Evolutionary conservation across 108 stramenopile species (phyloP), one percentile per base, ranked within the genome.

Genomic region (Discostella pseudostelligera): DNA sequence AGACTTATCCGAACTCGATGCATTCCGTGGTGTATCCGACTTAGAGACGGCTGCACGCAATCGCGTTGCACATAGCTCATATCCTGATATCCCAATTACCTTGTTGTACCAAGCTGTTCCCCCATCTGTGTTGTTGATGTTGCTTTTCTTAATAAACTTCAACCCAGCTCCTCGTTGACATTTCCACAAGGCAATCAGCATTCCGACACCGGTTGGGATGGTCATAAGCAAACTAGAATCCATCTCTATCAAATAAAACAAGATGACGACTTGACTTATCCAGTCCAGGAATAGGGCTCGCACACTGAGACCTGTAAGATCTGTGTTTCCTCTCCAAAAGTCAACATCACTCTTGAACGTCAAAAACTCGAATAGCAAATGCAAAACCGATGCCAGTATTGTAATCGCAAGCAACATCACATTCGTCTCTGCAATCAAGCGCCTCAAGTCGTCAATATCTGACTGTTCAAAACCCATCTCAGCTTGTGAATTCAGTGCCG

Each of bases 291-390:
- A 89, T 4, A 97, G 57, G 19, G 92, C 80, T 22, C 95, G 76
- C 10, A 92, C 90, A 60, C 69, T 78, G 13, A 97, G 71, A 7
- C 96, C 96, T 10, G 87, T 87, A 44, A 96, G 75, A 63, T 89
- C 93, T 20, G 89, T 93, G 66, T 97, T 96, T 46, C 82, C 71
- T 13, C 76, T 53, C 96, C 96, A 97, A 63, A 97, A 97, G 16
- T 83, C 82, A n/a, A 97, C 92, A 64, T 97, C 96, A 40, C 78
- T 86, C 61, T 93, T 92, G 72, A 97, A 96, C 7, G 97, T 95
- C 64, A 97, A 65, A 65, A 96, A 93, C 66, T 97, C 96, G 78
- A 97, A 97, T 12, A 97, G 71, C 10, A 97, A 79, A 66, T 97
- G 96, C 45, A 97, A 70, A 12, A 85, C 85, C 36, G 89, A 88